A percentile compares a stretch with the other conserved stretches of the same genome.
Evolutionary conservation across 495 filamentous ascomycete genomes (phyloP).

Genomic region (Xanthoparmelia taractica): DNA sequence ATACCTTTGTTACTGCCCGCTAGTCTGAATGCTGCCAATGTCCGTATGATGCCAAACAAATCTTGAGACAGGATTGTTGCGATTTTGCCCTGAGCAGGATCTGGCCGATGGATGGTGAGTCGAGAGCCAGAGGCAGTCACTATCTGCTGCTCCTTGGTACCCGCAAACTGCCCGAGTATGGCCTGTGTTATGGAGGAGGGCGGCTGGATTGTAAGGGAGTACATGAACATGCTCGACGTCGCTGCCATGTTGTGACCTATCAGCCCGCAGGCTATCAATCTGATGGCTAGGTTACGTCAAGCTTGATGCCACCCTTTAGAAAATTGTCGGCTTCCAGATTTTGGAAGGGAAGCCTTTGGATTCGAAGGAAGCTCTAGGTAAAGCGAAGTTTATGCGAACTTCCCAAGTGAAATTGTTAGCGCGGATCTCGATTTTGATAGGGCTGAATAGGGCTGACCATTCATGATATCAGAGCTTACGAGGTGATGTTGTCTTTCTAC

Average conservation of each 20-base stretch:
- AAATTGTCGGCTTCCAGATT: not conserved
- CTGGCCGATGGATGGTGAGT: conserved; percentile 78
- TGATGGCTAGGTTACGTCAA: not conserved
- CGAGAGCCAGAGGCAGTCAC: conserved; percentile 87
- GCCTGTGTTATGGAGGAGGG: conserved; percentile 83
- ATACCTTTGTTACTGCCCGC: conserved; percentile 95
- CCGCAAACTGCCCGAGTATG: conserved; percentile 86
- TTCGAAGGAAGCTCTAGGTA: not conserved
- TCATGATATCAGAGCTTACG: too few relatives aligned
- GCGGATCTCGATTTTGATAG: not conserved
- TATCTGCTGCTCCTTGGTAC: conserved; percentile 93
- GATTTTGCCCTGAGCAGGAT: conserved; percentile 77
- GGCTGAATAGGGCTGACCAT: conserved; percentile 1
- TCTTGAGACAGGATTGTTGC: conserved; percentile 80
- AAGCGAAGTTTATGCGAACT: not conserved
- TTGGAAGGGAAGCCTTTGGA: not conserved
- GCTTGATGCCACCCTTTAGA: not conserved
- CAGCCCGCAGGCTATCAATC: conserved; percentile 10
- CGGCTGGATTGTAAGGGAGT: conserved; percentile 87
- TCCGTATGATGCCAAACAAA: conserved; percentile 89
- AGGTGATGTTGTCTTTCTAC: too few relatives aligned
- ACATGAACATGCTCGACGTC: conserved; percentile 96
- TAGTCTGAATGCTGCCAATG: conserved; percentile 77
- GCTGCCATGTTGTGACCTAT: conserved; percentile 71
- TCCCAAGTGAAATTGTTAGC: not conserved